A percentile compares a stretch with the other conserved stretches of the same genome.
These are phyloP conservation scores for Hanseniaspora hatyaiensis DNA, from an alignment of 805 yeast species.

Conservation along the genomic window DNA sequence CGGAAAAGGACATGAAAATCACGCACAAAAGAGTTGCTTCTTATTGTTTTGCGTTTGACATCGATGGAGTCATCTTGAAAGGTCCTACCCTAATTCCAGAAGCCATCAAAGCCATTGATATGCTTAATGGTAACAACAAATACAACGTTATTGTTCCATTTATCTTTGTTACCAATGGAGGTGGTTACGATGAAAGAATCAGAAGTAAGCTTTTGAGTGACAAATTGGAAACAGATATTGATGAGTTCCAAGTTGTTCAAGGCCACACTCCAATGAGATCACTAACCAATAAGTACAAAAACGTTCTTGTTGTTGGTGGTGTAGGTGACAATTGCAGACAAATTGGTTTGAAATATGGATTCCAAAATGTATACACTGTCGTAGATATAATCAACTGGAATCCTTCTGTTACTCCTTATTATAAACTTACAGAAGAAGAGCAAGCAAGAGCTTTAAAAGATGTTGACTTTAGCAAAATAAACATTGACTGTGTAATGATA, in stretches of 20 bases:
- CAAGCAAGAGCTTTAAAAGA: constrained; percentile 38
- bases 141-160: constrained; percentile 72
- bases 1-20: constrained; percentile 36
- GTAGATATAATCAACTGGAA: constrained; percentile 75
- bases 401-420: constrained; percentile 78
- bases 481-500: constrained; percentile 72
- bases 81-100: constrained; percentile 79
- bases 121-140: constrained; percentile 67
- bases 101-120: constrained; percentile 58
- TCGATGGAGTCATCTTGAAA: constrained; percentile 78
- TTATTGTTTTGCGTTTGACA: constrained; percentile 84
- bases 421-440: constrained; percentile 65
- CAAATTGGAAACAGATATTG: constrained; percentile 48
- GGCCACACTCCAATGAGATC: constrained; percentile 93
- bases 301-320: constrained; percentile 82
- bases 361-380: constrained; percentile 70
- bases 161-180: constrained; percentile 82
- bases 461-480: constrained; percentile 53
- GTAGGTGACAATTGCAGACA: constrained; percentile 72
- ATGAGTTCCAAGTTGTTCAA: constrained; percentile 73
- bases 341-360: constrained; percentile 76
- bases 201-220: constrained; percentile 61
- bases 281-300: constrained; percentile 52
- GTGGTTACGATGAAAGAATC: constrained; percentile 69
- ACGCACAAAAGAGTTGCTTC: constrained; percentile 67